Base-by-base conservation (phyloP, 2,329 filamentous ascomycete species). In the Lasiodiplodia theobromae region DNA sequence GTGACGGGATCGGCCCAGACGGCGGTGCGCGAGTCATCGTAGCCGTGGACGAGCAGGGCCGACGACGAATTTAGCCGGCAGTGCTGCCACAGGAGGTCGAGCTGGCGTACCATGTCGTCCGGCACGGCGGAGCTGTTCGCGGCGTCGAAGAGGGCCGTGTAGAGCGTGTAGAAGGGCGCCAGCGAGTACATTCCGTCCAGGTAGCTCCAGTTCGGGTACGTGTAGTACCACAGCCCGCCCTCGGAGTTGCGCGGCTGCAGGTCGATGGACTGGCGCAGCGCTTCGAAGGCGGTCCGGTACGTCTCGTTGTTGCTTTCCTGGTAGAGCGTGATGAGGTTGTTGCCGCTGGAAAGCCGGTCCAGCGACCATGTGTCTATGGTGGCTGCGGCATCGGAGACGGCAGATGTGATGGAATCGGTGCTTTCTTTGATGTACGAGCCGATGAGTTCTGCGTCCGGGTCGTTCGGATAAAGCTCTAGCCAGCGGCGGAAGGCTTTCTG, bases 211-310 rank as follows among this genome's bases (percentile, higher is more conserved):
- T 68, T 34, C 16, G 56, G 56, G 37, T 68, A 68, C 3, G 40
- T 37, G 23, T 63, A 63, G 70, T 88, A 86, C 84, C 85, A 88
- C 77, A 88, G 85, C 0, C 86, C 86, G 8, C 86, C 86, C 0
- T 79, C 74, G 0, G 82, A 74, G 0, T 83, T 88, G 12, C 86
- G 80, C 3, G 85, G 85, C 70, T 86, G 84, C 40, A 79, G 76
- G 69, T 86, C 75, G 6, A 88, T 73, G 69, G 86, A 83, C 16
- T 76, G 71, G 10, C 84, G 79, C 53, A 88, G 78, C 2, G 79
- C 78, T 3, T 81, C 80, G 5, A 85, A 84, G 0, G 85, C 86
- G 3, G 73, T 73, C 71, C 82, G 82, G 75, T 86, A 88, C 71
- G 84, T 86, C 10, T 77, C 73, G 49, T 84, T 79, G 10, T 79